These are phyloP conservation scores for Yamadazyma buinensis DNA, from an alignment of 1,139 yeast species.

Conservation along the genomic window DNA sequence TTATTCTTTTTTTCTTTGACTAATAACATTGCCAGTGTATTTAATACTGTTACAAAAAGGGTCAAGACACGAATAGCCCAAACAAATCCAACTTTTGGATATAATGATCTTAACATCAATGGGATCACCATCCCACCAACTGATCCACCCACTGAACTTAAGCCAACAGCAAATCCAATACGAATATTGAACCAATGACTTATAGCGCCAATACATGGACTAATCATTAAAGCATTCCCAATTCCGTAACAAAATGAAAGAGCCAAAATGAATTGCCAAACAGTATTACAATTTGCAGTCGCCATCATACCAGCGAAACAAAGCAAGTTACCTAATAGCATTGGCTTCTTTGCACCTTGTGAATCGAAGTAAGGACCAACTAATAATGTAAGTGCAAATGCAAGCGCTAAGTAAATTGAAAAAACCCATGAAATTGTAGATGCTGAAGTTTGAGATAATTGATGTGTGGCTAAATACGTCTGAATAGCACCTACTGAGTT, in stretches of 20 bases:
- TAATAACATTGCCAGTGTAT: conserved; percentile 35
- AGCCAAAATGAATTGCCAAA: conserved; percentile 54
- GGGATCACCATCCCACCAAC: conserved; percentile 64
- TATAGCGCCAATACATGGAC: conserved; percentile 54
- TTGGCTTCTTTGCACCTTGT: conserved; percentile 42
- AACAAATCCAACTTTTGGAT: conserved; percentile 48
- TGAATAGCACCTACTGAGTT: conserved; percentile 66
- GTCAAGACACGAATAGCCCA: conserved; percentile 64
- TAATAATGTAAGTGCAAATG: conserved; percentile 55
- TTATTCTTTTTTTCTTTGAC: conserved; percentile 40
- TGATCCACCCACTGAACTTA: conserved; percentile 62
- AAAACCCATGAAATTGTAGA: conserved; percentile 64
- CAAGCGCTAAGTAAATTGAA: conserved; percentile 54
- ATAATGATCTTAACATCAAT: conserved; percentile 50
- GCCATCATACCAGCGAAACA: conserved; percentile 48
- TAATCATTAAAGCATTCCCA: conserved; percentile 54
- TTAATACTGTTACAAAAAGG: conserved; percentile 42
- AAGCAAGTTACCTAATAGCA: conserved; percentile 41
- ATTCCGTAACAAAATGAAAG: conserved; percentile 47
- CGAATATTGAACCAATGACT: conserved; percentile 57
- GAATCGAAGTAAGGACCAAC: conserved; percentile 44
- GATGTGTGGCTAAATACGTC: conserved; percentile 54
- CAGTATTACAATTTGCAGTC: conserved; percentile 44
- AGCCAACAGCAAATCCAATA: conserved; percentile 53
- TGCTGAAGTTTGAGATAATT: conserved; percentile 39